Conservation (phyloP, 2,329 filamentous ascomycete genomes). For the Didymellaceae sp. region DNA sequence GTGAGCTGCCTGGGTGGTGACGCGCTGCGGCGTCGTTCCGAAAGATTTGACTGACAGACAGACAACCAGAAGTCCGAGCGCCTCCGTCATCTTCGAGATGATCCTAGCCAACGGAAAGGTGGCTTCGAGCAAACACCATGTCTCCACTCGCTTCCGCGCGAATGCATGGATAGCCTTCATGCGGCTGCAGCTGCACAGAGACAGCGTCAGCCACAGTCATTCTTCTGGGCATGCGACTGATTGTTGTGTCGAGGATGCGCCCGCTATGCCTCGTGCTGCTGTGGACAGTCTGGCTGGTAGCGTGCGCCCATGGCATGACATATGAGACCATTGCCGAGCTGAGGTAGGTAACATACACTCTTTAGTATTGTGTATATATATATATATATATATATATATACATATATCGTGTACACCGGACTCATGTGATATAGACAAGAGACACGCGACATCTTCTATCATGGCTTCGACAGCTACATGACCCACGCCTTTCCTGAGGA, state of each 20-base stretch:
- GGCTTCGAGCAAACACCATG: background rate
- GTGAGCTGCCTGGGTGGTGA: background rate
- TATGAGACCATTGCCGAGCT: conserved; percentile 50
- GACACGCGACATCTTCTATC: conserved; percentile 82
- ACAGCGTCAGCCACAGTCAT: too few relatives aligned
- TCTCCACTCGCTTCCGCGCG: background rate
- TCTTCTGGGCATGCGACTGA: conserved; percentile 48
- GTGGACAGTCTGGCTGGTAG: conserved; percentile 40
- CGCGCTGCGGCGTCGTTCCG: background rate
- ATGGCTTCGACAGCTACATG: conserved; percentile 97
- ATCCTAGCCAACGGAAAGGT: conserved; percentile 5
- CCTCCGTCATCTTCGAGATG: background rate
- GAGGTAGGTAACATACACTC: conserved; percentile 33
- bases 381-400: too few relatives aligned
- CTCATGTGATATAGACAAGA: conserved; percentile 47
- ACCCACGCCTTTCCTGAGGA: conserved; percentile 93
- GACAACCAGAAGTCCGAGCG: background rate
- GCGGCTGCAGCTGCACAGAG: conserved; percentile 37
- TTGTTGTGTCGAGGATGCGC: conserved; percentile 14
- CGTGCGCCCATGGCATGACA: conserved; percentile 52
- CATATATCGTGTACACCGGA: too few relatives aligned
- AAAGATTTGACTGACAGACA: conserved; percentile 3
- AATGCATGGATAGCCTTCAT: conserved; percentile 28
- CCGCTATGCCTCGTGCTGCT: conserved; percentile 43
- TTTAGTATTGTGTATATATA: background rate